Evolutionary conservation across 345 rosid species (phyloP).

Genomic region (Moricandia arvensis): DNA sequence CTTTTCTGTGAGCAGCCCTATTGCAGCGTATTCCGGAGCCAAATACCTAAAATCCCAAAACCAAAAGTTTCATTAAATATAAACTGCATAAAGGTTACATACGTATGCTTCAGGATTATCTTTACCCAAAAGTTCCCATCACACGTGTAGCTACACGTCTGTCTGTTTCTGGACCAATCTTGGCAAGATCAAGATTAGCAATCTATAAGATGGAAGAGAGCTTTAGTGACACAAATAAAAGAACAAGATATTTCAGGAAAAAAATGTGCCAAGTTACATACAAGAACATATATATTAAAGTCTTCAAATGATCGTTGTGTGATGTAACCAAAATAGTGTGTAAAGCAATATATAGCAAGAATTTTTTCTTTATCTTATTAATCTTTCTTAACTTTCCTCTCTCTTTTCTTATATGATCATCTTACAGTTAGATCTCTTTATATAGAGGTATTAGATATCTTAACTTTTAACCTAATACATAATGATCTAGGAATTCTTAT

Average conservation of each 20-base stretch:
- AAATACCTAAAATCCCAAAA: slow-evolving; percentile 32
- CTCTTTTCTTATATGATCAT: too few relatives aligned
- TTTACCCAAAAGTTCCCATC: slow-evolving; percentile 72
- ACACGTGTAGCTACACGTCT: slow-evolving; percentile 94
- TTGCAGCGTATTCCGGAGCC: slow-evolving; percentile 92
- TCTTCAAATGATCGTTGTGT: too few relatives aligned
- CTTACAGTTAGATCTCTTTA: too few relatives aligned
- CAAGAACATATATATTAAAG: background rate
- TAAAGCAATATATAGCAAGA: too few relatives aligned
- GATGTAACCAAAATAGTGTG: too few relatives aligned
- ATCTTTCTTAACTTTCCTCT: too few relatives aligned
- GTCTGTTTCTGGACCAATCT: slow-evolving; percentile 63
- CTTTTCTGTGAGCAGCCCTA: slow-evolving; percentile 78
- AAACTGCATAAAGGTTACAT: background rate
- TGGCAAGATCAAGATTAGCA: slow-evolving; percentile 93
- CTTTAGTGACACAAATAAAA: background rate
- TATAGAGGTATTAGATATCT: too few relatives aligned
- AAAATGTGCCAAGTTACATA: background rate
- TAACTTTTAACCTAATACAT: too few relatives aligned
- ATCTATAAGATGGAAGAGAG: slow-evolving; percentile 18
- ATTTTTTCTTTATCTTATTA: too few relatives aligned
- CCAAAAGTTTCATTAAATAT: background rate
- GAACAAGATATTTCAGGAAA: background rate
- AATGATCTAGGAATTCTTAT: too few relatives aligned
- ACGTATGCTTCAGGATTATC: slow-evolving; percentile 1